Evolutionary conservation across 805 yeast genomes (phyloP).

Genomic region (Suhomyces vadensis): DNA sequence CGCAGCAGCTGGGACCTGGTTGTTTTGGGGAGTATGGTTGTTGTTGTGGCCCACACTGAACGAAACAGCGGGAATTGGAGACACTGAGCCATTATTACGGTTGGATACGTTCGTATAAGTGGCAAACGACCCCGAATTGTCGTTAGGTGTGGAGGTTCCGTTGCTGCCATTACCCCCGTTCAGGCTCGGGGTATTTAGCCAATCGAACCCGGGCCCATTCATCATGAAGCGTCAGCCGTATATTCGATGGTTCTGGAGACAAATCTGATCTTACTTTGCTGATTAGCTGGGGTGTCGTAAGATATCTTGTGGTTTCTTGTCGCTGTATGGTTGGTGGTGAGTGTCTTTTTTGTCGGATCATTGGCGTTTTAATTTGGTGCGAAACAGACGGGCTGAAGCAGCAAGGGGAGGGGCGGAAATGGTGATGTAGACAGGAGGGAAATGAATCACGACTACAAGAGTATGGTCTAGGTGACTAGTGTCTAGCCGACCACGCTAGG

Average conservation of each 20-base stretch:
- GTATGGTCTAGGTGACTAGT: too few species aligned
- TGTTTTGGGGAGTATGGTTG: neutral
- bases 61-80: conserved; percentile 54
- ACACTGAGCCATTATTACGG: conserved; percentile 6
- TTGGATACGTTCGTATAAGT: neutral
- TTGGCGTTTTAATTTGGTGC: neutral
- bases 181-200: conserved; percentile 41
- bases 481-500: too few species aligned
- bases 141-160: neutral
- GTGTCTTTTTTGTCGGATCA: conserved; percentile 2
- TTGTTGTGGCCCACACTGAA: conserved; percentile 24
- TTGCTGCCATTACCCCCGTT: conserved; percentile 11
- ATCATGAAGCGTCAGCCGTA: conserved; percentile 8
- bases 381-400: neutral
- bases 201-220: conserved; percentile 49
- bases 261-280: neutral
- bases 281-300: neutral
- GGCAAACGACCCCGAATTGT: neutral
- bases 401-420: neutral
- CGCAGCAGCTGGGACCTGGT: neutral
- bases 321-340: conserved; percentile 1
- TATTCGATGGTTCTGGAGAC: neutral
- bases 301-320: neutral
- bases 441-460: too few species aligned
- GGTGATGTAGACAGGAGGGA: neutral